These are phyloP conservation scores for Fusarium siculi DNA, from an alignment of 2,329 filamentous ascomycete species.

Conservation along the genomic window DNA sequence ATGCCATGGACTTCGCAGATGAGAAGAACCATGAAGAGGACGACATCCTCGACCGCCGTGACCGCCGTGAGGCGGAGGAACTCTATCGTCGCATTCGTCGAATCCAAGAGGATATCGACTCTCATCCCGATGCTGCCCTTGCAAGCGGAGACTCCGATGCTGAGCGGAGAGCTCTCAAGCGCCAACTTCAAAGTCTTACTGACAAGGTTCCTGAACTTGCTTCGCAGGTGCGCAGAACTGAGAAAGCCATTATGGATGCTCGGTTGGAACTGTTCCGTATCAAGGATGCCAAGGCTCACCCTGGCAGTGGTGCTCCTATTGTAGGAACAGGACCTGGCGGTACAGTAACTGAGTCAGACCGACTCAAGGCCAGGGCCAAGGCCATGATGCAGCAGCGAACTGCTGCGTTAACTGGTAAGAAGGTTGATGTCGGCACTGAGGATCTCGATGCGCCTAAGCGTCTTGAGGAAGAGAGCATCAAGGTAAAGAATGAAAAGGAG, in stretches of 20 bases:
- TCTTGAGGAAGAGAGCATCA: constrained; percentile 87
- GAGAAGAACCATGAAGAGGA: constrained; percentile 92
- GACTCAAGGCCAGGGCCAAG: constrained; percentile 92
- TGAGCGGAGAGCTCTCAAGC: constrained; percentile 84
- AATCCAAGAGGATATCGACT: constrained; percentile 93
- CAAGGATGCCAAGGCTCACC: constrained; percentile 91
- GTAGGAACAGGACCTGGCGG: constrained; percentile 94
- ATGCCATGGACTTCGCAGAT: constrained; percentile 96
- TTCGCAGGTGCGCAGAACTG: constrained; percentile 88
- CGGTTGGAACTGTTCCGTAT: constrained; percentile 92
- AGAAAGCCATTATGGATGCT: constrained; percentile 92
- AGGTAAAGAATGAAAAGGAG: constrained; percentile 85
- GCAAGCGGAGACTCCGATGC: constrained; percentile 83
- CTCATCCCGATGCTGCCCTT: constrained; percentile 80
- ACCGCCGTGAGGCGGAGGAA: constrained; percentile 92
- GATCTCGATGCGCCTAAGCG: constrained; percentile 83
- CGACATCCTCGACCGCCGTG: constrained; percentile 87
- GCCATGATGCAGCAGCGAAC: constrained; percentile 99
- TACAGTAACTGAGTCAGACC: constrained; percentile 89
- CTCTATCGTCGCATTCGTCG: constrained; percentile 91
- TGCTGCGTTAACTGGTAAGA: constrained; percentile 89
- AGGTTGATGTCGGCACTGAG: constrained; percentile 74
- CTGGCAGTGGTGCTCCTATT: constrained; percentile 80
- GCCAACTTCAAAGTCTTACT: constrained; percentile 87
- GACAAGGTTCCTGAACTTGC: constrained; percentile 93